Percentiles rank a stretch among this genome's conserved stretches.
phyloP scores from a whole-genome alignment of 495 filamentous ascomycete species.

The Pyrenula massariospora region DNA sequence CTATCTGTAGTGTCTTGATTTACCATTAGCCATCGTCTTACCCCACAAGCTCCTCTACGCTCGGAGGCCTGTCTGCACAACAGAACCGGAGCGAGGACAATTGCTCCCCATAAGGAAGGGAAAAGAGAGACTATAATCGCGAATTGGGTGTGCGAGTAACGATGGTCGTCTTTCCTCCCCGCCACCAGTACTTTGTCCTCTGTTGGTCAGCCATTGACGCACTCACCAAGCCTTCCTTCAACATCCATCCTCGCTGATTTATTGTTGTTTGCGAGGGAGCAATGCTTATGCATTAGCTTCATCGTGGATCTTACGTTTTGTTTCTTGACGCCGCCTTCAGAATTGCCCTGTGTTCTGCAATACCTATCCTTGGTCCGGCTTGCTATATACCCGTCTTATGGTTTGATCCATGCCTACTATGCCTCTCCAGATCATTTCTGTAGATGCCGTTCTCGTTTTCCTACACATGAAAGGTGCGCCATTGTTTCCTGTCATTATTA shows the following conservation, averaged over 20 bases:
- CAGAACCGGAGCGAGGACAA: constrained; percentile 27
- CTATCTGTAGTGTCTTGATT: too few species aligned
- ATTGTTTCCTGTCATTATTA: constrained; percentile 56
- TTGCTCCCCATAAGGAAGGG: constrained; percentile 25
- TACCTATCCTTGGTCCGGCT: constrained; percentile 10
- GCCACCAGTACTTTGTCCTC: constrained; percentile 50
- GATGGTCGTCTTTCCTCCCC: constrained; percentile 55
- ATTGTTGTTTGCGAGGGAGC: constrained; percentile 66
- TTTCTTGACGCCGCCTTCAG: constrained; percentile 51
- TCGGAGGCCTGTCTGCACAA: constrained; percentile 54
- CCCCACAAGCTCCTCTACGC: constrained; percentile 60
- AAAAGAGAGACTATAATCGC: constrained; percentile 27
- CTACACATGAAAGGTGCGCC: constrained; percentile 54
- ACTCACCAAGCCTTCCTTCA: constrained; percentile 54
- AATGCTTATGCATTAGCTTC: constrained; percentile 52
- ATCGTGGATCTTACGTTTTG: constrained; percentile 54
- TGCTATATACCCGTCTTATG: constrained; percentile 26
- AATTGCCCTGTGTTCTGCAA: constrained; percentile 45
- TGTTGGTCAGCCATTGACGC: constrained; percentile 55
- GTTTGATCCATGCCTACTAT: constrained; percentile 54
- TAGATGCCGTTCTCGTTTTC: constrained; percentile 46
- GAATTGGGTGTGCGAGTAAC: constrained; percentile 52
- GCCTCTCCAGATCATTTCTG: too few species aligned
- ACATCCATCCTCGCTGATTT: constrained; percentile 58
- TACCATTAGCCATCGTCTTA: too few species aligned